Conservation (phyloP, 2,329 filamentous ascomycete species). For the Colletotrichum tropicale region DNA sequence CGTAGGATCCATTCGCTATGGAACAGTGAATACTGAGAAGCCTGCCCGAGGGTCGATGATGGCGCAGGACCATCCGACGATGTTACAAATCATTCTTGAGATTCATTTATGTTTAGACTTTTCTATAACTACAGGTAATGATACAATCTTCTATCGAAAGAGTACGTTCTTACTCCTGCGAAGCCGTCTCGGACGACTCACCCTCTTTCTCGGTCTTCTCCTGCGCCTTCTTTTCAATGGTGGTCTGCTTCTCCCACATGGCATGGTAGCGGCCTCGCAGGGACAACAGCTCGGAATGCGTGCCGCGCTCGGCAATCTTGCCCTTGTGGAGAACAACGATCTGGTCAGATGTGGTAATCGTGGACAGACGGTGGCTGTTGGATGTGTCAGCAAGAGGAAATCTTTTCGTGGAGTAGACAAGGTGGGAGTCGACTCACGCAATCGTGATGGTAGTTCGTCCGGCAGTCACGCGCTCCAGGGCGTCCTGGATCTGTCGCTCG, state of each 20-base stretch:
- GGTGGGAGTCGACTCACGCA: slow-evolving; percentile 35
- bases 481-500: slow-evolving; percentile 61
- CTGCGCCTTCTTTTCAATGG: slow-evolving; percentile 38
- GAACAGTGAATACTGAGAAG: background rate
- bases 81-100: background rate
- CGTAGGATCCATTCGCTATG: background rate
- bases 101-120: background rate
- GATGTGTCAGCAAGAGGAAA: background rate
- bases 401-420: background rate
- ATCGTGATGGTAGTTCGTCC: slow-evolving; percentile 59
- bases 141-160: background rate
- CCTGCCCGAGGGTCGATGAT: background rate
- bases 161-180: background rate
- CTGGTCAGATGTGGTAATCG: slow-evolving; percentile 59
- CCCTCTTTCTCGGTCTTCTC: slow-evolving; percentile 17
- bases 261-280: slow-evolving; percentile 51
- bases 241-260: slow-evolving; percentile 59
- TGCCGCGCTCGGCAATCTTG: slow-evolving; percentile 54
- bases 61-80: background rate
- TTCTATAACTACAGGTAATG: background rate
- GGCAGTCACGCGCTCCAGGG: slow-evolving; percentile 49
- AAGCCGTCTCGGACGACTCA: slow-evolving; percentile 11
- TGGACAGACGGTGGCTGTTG: slow-evolving; percentile 58
- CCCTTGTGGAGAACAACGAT: slow-evolving; percentile 60
- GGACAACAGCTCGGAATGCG: slow-evolving; percentile 50